Conservation (phyloP, 2,329 filamentous ascomycete species). For the Sclerotinia minor region DNA sequence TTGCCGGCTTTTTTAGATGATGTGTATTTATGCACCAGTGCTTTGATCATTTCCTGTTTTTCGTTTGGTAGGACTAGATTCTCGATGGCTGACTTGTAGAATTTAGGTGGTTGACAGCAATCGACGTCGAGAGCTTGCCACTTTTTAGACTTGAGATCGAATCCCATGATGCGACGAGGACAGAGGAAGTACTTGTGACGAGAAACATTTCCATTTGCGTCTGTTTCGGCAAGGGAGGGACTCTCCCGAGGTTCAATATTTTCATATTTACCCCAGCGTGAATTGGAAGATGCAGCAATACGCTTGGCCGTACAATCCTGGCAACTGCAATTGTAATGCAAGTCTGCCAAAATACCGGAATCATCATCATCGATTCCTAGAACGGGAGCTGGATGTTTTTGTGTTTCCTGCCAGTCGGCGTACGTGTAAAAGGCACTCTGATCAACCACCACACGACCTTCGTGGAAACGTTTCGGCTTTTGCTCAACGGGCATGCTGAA, state of each 20-base stretch:
- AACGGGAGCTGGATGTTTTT: constrained; percentile 29
- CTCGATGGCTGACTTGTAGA: constrained; percentile 30
- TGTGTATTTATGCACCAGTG: constrained; percentile 33
- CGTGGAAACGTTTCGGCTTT: constrained; percentile 33
- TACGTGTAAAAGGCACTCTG: constrained; percentile 33
- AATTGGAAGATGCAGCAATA: constrained; percentile 30
- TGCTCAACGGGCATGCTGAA: constrained; percentile 32
- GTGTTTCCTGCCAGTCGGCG: constrained; percentile 32
- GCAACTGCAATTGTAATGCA: constrained; percentile 33
- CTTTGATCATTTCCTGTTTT: constrained; percentile 33
- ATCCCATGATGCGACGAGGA: constrained; percentile 33
- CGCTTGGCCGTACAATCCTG: constrained; percentile 29
- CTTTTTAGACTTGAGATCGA: constrained; percentile 34
- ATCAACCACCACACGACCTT: constrained; percentile 32
- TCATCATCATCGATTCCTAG: constrained; percentile 32
- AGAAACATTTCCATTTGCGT: constrained; percentile 19
- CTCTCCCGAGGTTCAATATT: constrained; percentile 32
- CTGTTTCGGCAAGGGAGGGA: constrained; percentile 22
- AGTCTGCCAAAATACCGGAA: constrained; percentile 30
- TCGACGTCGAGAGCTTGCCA: constrained; percentile 34
- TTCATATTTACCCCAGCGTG: constrained; percentile 32
- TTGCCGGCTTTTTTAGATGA: constrained; percentile 20
- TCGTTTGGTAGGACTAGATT: constrained; percentile 32
- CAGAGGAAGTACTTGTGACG: constrained; percentile 33
- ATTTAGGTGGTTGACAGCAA: constrained; percentile 31